Conservation (phyloP, 371 early-diverging fungal genomes). For the Conidiobolus incongruus region DNA sequence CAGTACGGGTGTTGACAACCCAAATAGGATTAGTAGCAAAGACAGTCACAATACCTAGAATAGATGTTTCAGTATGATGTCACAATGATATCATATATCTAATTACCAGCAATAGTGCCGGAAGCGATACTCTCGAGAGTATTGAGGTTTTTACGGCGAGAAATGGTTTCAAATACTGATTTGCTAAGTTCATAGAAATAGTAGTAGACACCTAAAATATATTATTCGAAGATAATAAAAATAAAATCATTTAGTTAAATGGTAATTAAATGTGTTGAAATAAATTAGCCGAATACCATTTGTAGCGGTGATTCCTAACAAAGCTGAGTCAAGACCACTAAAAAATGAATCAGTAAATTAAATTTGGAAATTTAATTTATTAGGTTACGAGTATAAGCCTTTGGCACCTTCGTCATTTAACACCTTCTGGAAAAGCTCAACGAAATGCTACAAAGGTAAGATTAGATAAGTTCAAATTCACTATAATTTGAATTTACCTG, state of each 20-base stretch:
- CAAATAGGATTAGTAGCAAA: constrained; percentile 91
- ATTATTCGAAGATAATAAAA: too few species aligned
- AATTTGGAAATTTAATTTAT: too few species aligned
- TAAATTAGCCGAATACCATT: too few species aligned
- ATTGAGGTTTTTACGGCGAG: constrained; percentile 32
- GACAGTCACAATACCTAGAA: constrained; percentile 47
- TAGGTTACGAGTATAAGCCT: constrained; percentile 77
- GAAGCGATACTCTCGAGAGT: constrained; percentile 73
- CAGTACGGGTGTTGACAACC: constrained; percentile 74
- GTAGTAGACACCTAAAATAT: constrained; percentile 52
- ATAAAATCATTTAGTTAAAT: too few species aligned
- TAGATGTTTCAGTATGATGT: too few species aligned
- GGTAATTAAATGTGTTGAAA: too few species aligned
- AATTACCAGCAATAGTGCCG: constrained; percentile 66
- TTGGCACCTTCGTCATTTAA: constrained; percentile 65
- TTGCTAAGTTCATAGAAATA: constrained; percentile 88
- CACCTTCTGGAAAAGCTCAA: constrained; percentile 68
- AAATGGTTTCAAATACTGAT: constrained; percentile 47
- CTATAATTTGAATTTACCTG: not conserved
- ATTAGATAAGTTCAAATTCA: not conserved
- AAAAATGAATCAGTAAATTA: too few species aligned
- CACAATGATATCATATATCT: too few species aligned
- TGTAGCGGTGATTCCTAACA: constrained; percentile 88
- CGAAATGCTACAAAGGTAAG: constrained; percentile 20
- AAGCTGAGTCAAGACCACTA: constrained; percentile 84